phyloP scores from a whole-genome alignment of 2,329 filamentous ascomycete species.

The Beauveria brongniartii region DNA sequence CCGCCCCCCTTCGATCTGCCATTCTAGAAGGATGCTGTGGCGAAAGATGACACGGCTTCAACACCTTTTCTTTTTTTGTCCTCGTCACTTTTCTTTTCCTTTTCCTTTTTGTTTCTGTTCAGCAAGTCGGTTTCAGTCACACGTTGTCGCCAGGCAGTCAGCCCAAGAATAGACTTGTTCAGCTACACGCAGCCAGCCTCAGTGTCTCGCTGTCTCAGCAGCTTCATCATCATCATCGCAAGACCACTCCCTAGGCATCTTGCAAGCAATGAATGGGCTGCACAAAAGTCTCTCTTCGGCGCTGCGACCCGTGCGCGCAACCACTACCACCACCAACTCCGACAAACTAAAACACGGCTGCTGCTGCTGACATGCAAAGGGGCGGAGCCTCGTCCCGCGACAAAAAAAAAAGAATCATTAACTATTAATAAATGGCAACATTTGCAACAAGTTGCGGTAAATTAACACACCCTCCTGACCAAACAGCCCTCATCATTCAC shows the following conservation, averaged over 20 bases:
- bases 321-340: neutral
- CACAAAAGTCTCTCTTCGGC: neutral
- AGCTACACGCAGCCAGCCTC: neutral
- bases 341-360: neutral
- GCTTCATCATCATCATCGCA: neutral
- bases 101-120: too few relatives aligned
- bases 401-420: neutral
- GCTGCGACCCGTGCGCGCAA: neutral
- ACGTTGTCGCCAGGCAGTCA: neutral
- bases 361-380: neutral
- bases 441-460: too few relatives aligned
- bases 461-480: too few relatives aligned
- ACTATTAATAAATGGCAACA: too few relatives aligned
- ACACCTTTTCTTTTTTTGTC: neutral
- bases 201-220: neutral
- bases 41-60: neutral
- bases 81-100: neutral
- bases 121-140: neutral
- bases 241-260: neutral
- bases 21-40: constrained; percentile 1
- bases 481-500: too few relatives aligned
- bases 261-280: too few relatives aligned
- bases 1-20: neutral
- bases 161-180: neutral
- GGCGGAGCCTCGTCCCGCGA: neutral